phyloP scores from a whole-genome alignment of 2,329 filamentous ascomycete genomes.

The Karstenula rhodostoma region DNA sequence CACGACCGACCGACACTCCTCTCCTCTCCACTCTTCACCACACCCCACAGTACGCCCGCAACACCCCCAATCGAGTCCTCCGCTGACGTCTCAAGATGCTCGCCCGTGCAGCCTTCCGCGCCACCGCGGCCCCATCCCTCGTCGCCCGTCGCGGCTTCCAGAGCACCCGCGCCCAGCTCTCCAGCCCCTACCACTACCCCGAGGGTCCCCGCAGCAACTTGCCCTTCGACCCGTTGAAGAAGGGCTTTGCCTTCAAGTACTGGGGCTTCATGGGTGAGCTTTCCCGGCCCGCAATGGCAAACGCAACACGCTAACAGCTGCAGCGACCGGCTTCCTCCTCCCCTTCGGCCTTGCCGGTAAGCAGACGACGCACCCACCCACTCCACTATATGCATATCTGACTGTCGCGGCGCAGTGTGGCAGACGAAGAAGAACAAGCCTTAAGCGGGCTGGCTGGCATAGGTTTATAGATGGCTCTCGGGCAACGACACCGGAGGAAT shows the following conservation, averaged over 20 bases:
- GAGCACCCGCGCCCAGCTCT: slow-evolving; percentile 83
- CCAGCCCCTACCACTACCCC: slow-evolving; percentile 96
- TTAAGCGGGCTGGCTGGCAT: slow-evolving; percentile 27
- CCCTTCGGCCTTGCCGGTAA: slow-evolving; percentile 72
- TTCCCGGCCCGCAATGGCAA: slow-evolving; percentile 25
- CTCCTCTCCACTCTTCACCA: slow-evolving; percentile 35
- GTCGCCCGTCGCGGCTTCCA: slow-evolving; percentile 94
- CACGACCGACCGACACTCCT: slow-evolving; percentile 16
- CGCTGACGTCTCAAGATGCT: slow-evolving; percentile 73
- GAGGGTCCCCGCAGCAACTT: slow-evolving; percentile 95
- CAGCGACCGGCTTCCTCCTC: slow-evolving; percentile 65
- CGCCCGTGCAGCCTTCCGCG: slow-evolving; percentile 70
- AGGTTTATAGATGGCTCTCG: slow-evolving; percentile 26
- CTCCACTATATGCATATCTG: slow-evolving; percentile 23
- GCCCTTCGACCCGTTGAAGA: slow-evolving; percentile 94
- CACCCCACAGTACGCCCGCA: slow-evolving; percentile 39
- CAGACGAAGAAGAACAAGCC: slow-evolving; percentile 70
- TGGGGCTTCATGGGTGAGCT: slow-evolving; percentile 77
- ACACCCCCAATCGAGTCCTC: slow-evolving; percentile 33
- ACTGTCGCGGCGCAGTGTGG: slow-evolving; percentile 62
- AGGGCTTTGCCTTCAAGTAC: slow-evolving; percentile 83
- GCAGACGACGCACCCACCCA: slow-evolving; percentile 30
- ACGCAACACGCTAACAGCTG: slow-evolving; percentile 47
- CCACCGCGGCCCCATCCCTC: slow-evolving; percentile 66
- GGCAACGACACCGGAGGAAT: slow-evolving; percentile 22